Conservation (phyloP, 768 basidiomycete species). For the Lentinula sp. region DNA sequence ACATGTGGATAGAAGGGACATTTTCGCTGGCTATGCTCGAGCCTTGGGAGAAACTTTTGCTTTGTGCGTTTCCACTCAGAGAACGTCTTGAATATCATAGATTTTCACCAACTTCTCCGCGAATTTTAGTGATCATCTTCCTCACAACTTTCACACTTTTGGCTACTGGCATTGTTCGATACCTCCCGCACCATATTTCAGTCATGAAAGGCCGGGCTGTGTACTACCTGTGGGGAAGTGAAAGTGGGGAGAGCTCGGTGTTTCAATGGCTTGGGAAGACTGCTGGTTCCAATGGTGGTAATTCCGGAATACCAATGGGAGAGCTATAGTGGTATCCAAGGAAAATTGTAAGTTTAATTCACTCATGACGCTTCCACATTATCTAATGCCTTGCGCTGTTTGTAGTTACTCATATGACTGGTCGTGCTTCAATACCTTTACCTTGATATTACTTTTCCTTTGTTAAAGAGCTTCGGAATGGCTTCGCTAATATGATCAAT, state of each 20-base stretch:
- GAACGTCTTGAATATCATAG: background rate
- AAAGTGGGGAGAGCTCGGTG: conserved; percentile 21
- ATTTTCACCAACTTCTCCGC: background rate
- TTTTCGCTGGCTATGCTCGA: conserved; percentile 58
- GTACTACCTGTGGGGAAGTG: conserved; percentile 61
- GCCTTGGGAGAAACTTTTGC: conserved; percentile 62
- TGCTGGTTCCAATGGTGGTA: background rate
- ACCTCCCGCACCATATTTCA: conserved; percentile 52
- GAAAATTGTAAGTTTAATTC: background rate
- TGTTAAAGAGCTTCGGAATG: no score
- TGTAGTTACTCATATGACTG: no score
- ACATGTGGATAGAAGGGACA: conserved; percentile 53
- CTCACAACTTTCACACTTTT: conserved; percentile 36
- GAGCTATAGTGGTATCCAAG: background rate
- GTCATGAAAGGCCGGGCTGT: conserved; percentile 46
- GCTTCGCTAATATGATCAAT: no score
- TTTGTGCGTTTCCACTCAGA: conserved; percentile 35
- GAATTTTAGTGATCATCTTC: conserved; percentile 31
- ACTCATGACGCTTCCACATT: no score
- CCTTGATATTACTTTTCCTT: no score
- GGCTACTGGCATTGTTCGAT: conserved; percentile 44
- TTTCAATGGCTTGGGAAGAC: conserved; percentile 16
- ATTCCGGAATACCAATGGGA: background rate
- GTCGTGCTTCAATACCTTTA: no score
- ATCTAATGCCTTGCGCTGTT: no score